Percentiles rank a stretch among this genome's conserved stretches.
These are phyloP conservation scores for Cordyceps cateniannulata DNA, from an alignment of 2,329 filamentous ascomycete genomes.

Conservation along the genomic window DNA sequence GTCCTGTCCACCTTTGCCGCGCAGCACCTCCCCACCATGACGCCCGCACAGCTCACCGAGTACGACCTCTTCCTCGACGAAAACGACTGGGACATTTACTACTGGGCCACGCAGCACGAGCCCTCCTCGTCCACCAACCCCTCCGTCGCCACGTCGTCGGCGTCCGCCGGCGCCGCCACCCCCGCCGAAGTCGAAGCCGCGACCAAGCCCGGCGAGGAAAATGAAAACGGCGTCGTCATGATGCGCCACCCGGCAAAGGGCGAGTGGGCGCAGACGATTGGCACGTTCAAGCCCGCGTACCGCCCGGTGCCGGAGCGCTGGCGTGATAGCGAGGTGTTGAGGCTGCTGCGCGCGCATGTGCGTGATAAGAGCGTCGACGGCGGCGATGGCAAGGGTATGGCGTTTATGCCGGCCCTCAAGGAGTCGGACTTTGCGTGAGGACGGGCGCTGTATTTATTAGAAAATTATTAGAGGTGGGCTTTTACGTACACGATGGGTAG, in stretches of 20 bases:
- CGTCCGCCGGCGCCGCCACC: conserved; percentile 21
- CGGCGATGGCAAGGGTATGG: conserved; percentile 42
- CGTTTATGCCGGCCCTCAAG: conserved; percentile 48
- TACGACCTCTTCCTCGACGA: conserved; percentile 95
- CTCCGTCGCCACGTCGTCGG: conserved; percentile 21
- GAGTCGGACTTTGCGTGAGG: neutral
- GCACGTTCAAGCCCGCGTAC: conserved; percentile 90
- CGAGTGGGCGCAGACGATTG: conserved; percentile 96
- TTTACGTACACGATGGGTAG: neutral
- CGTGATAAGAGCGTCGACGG: conserved; percentile 45
- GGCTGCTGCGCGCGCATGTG: conserved; percentile 74
- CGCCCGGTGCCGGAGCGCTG: conserved; percentile 81
- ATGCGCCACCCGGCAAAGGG: conserved; percentile 42
- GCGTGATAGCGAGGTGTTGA: conserved; percentile 74
- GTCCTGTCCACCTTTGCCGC: conserved; percentile 94
- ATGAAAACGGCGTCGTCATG: conserved; percentile 19
- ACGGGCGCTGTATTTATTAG: neutral
- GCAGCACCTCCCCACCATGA: conserved; percentile 68
- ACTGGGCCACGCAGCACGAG: conserved; percentile 89
- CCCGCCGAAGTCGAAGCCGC: conserved; percentile 16
- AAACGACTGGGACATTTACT: conserved; percentile 99
- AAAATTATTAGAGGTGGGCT: neutral
- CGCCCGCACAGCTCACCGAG: conserved; percentile 63
- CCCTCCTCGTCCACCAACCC: conserved; percentile 39
- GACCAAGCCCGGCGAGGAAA: conserved; percentile 10